Percentiles rank a stretch among this genome's conserved stretches.
Evolutionary conservation across 1,284 basidiomycete species (phyloP).

Genomic region (Hymenochaete sp.): DNA sequence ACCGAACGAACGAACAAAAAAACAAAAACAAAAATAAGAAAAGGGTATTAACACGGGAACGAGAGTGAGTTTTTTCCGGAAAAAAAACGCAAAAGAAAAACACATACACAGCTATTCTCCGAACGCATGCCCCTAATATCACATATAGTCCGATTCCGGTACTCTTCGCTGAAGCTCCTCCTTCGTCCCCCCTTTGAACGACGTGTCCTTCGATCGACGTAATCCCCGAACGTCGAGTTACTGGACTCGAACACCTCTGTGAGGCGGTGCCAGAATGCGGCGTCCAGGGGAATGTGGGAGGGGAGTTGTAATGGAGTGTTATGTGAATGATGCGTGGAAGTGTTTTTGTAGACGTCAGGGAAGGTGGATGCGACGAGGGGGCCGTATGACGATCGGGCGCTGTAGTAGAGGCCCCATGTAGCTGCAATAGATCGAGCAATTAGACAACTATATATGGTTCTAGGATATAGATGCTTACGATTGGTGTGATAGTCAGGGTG

Average conservation of each 20-base stretch:
- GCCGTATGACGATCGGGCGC: constrained; percentile 44
- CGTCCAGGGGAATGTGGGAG: constrained; percentile 26
- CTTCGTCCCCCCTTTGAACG: constrained; percentile 31
- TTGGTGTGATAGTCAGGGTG: constrained; percentile 31
- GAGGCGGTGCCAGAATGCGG: constrained; percentile 53
- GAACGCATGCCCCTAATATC: constrained; percentile 40
- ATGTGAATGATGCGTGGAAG: constrained; percentile 10
- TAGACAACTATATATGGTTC: neutral
- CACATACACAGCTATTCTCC: constrained; percentile 42
- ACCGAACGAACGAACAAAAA: neutral
- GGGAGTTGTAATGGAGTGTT: neutral
- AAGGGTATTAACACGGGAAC: too few relatives aligned
- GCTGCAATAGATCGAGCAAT: constrained; percentile 28
- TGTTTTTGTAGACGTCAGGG: too few relatives aligned
- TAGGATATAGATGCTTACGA: constrained; percentile 24
- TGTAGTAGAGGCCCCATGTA: constrained; percentile 47
- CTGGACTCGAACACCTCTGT: constrained; percentile 46
- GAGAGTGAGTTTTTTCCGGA: too few relatives aligned
- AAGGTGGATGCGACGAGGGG: constrained; percentile 30
- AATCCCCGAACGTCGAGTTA: constrained; percentile 39
- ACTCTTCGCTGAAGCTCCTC: constrained; percentile 33
- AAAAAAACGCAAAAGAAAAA: neutral
- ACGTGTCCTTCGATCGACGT: constrained; percentile 34
- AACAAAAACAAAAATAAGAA: neutral
- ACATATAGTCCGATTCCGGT: constrained; percentile 39